Percentiles rank a stretch among this genome's conserved stretches.
Conservation (phyloP, 148 eudicot species). For the Nepenthes gracilis region DNA sequence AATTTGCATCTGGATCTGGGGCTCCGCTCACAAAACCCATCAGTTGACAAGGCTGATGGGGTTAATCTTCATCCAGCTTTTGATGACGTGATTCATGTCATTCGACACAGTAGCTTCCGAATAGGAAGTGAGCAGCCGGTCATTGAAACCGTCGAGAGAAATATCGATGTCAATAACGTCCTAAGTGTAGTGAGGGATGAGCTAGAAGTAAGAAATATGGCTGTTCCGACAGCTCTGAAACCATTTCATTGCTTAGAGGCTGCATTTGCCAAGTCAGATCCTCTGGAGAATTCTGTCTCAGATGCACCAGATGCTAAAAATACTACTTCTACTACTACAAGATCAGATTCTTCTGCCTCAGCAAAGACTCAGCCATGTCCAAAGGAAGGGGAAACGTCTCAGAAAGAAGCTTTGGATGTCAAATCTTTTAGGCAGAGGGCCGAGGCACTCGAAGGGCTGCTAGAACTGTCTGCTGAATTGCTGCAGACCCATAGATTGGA, state of each 20-base stretch:
- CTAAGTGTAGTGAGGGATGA: constrained; percentile 36
- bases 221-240: constrained; percentile 22
- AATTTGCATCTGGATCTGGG: constrained; percentile 20
- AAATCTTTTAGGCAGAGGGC: constrained; percentile 90
- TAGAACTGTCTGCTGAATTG: constrained; percentile 91
- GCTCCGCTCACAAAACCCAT: constrained; percentile 20
- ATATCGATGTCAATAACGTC: constrained; percentile 33
- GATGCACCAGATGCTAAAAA: constrained; percentile 24
- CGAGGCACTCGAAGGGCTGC: constrained; percentile 88
- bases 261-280: constrained; percentile 11
- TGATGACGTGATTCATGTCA: constrained; percentile 52
- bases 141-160: constrained; percentile 37
- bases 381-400: constrained; percentile 36
- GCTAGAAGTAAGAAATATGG: constrained; percentile 18
- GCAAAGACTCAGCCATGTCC: constrained; percentile 24
- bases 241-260: constrained; percentile 26
- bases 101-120: constrained; percentile 39
- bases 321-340: constrained; percentile 13
- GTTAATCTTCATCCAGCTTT: constrained; percentile 26
- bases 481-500: constrained; percentile 76
- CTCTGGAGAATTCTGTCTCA: constrained; percentile 19
- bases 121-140: constrained; percentile 39
- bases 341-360: constrained; percentile 28
- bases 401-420: constrained; percentile 76
- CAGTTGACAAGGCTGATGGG: constrained; percentile 23